These are phyloP conservation scores for Pseudotsuga menziesii DNA, from an alignment of 75 land plant genomes.

Conservation along the genomic window DNA sequence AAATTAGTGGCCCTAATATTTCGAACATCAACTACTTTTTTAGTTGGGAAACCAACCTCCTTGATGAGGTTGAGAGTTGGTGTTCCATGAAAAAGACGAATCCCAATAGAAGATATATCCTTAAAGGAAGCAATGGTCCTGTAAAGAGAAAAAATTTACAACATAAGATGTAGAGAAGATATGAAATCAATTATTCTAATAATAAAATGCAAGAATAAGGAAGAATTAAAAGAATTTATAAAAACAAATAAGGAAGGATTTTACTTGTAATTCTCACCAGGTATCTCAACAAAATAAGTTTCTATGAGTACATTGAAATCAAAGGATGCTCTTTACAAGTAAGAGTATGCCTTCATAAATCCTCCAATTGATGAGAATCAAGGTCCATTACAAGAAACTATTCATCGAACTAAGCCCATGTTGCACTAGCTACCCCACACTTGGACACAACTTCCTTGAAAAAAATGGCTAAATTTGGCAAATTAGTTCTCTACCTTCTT, in stretches of 20 bases:
- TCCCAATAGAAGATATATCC: slow-evolving; percentile 54
- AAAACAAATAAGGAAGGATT: not conserved
- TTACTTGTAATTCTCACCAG: slow-evolving; percentile 61
- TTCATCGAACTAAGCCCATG: slow-evolving; percentile 80
- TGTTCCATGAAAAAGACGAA: slow-evolving; percentile 75
- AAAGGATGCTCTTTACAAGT: slow-evolving; percentile 37
- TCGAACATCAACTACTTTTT: slow-evolving; percentile 84
- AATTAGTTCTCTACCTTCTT: not conserved
- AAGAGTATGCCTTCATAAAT: slow-evolving; percentile 49
- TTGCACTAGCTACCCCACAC: slow-evolving; percentile 69
- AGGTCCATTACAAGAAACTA: slow-evolving; percentile 75
- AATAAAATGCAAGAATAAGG: not conserved
- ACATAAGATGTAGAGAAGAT: too few relatives aligned
- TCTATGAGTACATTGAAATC: slow-evolving; percentile 58
- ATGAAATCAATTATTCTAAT: too few relatives aligned
- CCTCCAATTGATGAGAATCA: slow-evolving; percentile 50
- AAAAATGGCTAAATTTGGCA: not conserved
- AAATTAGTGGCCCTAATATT: slow-evolving; percentile 88
- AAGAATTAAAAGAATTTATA: not conserved
- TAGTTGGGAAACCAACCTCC: slow-evolving; percentile 49
- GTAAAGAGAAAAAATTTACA: not conserved
- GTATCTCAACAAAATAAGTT: slow-evolving; percentile 80
- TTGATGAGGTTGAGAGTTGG: slow-evolving; percentile 64
- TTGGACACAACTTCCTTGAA: slow-evolving; percentile 68
- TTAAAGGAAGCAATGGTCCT: slow-evolving; percentile 55